Percentiles rank a stretch among this genome's conserved stretches.
These are phyloP conservation scores for Clavispora vitiphila DNA, from an alignment of 805 yeast genomes.

Conservation along the genomic window DNA sequence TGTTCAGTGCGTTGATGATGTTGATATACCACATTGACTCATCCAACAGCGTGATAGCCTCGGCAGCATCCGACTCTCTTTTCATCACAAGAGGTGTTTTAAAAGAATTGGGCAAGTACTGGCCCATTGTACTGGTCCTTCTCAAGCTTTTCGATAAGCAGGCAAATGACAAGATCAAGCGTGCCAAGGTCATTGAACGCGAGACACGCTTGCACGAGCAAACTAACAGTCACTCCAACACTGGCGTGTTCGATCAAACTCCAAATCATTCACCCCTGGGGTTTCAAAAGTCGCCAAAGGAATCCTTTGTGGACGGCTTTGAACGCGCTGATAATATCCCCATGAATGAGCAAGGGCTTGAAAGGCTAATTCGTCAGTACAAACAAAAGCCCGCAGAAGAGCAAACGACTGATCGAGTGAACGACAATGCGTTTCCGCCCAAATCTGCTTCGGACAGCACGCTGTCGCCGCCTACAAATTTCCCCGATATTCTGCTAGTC, in stretches of 20 bases:
- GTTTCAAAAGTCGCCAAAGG: not conserved
- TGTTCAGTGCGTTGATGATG: slow-evolving; percentile 63
- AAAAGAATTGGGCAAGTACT: slow-evolving; percentile 32
- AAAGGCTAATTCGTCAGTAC: slow-evolving; percentile 26
- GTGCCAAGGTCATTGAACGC: slow-evolving; percentile 36
- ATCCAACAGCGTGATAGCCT: slow-evolving; percentile 34
- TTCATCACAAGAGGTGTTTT: slow-evolving; percentile 33
- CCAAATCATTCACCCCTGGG: not conserved
- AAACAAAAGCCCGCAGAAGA: slow-evolving; percentile 15
- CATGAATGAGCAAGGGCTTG: not conserved
- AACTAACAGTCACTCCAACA: slow-evolving; percentile 14
- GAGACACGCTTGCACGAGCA: slow-evolving; percentile 35
- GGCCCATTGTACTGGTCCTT: slow-evolving; percentile 37
- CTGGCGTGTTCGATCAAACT: not conserved
- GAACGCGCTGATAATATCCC: not conserved
- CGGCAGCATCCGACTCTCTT: slow-evolving; percentile 40
- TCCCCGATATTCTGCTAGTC: slow-evolving; percentile 53
- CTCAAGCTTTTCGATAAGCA: slow-evolving; percentile 36
- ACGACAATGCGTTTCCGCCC: not conserved
- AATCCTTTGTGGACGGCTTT: not conserved
- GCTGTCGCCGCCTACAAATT: slow-evolving; percentile 34
- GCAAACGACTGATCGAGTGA: not conserved
- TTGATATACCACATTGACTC: slow-evolving; percentile 64
- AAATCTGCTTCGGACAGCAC: slow-evolving; percentile 21
- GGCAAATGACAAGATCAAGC: slow-evolving; percentile 38